Evolutionary conservation across 768 basidiomycete species (phyloP).

Genomic region (Cystofilobasidium ferigula): DNA sequence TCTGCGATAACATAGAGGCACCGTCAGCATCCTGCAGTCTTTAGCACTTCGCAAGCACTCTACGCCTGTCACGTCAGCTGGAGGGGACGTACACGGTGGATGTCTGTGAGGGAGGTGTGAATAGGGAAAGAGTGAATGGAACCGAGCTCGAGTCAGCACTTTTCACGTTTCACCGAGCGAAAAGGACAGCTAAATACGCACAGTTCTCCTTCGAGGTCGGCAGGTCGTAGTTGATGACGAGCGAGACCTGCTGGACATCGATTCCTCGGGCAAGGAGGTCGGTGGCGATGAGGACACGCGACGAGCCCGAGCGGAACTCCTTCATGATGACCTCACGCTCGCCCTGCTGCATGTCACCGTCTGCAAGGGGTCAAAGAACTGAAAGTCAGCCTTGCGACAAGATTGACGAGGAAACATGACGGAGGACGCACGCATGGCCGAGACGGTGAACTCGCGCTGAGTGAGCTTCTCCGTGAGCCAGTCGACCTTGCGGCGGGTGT

Average conservation of each 20-base stretch:
- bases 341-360: constrained; percentile 91
- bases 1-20: too few species aligned
- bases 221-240: constrained; percentile 68
- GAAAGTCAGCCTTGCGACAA: not conserved
- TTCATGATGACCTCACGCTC: constrained; percentile 94
- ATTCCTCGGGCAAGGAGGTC: constrained; percentile 98
- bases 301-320: constrained; percentile 82
- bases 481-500: constrained; percentile 95
- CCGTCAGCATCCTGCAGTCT: too few species aligned
- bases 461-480: constrained; percentile 99
- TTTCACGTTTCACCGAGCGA: constrained; percentile 21
- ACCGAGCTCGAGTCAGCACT: constrained; percentile 40
- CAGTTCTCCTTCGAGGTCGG: constrained; percentile 27
- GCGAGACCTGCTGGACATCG: constrained; percentile 93
- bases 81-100: too few species aligned
- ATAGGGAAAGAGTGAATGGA: constrained; percentile 99
- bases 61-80: too few species aligned
- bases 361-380: constrained; percentile 17
- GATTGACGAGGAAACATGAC: not conserved
- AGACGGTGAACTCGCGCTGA: constrained; percentile 95
- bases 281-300: constrained; percentile 83
- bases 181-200: too few species aligned
- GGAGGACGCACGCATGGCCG: constrained; percentile 38
- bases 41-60: too few species aligned
- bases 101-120: too few species aligned